A percentile compares a stretch with the other conserved stretches of the same genome.
Evolutionary conservation across 2,329 filamentous ascomycete genomes (phyloP).

Genomic region (Pleurostoma richardsiae): DNA sequence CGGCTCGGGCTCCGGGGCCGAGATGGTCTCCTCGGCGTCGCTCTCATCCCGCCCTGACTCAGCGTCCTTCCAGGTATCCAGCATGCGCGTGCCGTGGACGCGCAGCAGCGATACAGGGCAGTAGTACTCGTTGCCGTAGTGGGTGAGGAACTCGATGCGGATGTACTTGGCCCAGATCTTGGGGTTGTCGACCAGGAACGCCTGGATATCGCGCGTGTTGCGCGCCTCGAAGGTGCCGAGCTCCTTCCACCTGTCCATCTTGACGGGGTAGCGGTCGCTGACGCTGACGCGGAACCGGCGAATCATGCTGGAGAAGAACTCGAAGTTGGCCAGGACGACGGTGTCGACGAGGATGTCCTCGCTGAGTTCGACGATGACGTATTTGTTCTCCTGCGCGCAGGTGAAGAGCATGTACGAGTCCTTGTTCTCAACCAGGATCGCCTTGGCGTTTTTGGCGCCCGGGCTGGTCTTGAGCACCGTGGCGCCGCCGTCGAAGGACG

Average conservation of each 20-base stretch:
- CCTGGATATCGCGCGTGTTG: slow-evolving; percentile 89
- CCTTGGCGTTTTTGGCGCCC: slow-evolving; percentile 80
- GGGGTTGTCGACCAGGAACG: slow-evolving; percentile 89
- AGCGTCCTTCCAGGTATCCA: slow-evolving; percentile 86
- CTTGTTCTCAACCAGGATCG: slow-evolving; percentile 92
- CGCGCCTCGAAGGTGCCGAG: slow-evolving; percentile 85
- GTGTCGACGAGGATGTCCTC: slow-evolving; percentile 86
- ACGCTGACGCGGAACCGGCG: slow-evolving; percentile 87
- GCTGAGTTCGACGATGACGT: slow-evolving; percentile 89
- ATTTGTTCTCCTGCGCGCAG: slow-evolving; percentile 83
- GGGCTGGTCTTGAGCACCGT: slow-evolving; percentile 87
- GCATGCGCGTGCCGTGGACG: slow-evolving; percentile 93
- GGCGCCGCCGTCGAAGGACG: slow-evolving; percentile 93
- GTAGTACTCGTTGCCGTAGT: slow-evolving; percentile 96
- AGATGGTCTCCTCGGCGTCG: slow-evolving; percentile 34
- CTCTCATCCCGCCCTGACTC: slow-evolving; percentile 64
- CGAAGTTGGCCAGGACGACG: slow-evolving; percentile 94
- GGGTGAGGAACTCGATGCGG: slow-evolving; percentile 83
- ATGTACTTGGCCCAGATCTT: slow-evolving; percentile 95
- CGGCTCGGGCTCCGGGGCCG: slow-evolving; percentile 22
- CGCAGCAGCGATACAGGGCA: slow-evolving; percentile 87
- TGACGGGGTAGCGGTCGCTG: slow-evolving; percentile 90
- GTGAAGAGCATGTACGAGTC: slow-evolving; percentile 97
- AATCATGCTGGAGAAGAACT: slow-evolving; percentile 98
- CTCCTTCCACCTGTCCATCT: slow-evolving; percentile 85